Evolutionary conservation across 805 yeast genomes (phyloP).

Genomic region (Zygoascus flipseniorum): DNA sequence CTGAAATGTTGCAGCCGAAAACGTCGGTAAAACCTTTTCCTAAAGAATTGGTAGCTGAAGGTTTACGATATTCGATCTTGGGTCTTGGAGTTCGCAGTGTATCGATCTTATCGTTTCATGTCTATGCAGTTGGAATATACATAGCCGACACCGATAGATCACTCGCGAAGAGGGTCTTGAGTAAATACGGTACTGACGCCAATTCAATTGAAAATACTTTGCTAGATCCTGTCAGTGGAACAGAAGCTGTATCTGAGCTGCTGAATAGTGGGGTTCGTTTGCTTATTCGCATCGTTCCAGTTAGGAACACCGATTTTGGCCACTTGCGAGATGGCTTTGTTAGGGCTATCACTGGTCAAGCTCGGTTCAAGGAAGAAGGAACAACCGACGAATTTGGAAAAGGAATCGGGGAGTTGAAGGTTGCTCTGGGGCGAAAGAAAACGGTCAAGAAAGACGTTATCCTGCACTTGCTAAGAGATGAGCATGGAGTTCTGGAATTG

Average conservation of each 20-base stretch:
- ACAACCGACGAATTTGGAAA: slow-evolving; percentile 38
- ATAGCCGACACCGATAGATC: slow-evolving; percentile 49
- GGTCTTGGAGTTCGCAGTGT: slow-evolving; percentile 82
- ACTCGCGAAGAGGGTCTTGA: slow-evolving; percentile 18
- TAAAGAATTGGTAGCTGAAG: slow-evolving; percentile 18
- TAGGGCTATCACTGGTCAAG: slow-evolving; percentile 65
- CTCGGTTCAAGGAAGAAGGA: slow-evolving; percentile 40
- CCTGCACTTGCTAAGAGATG: slow-evolving; percentile 46
- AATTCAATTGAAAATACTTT: slow-evolving; percentile 14
- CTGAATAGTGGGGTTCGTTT: not conserved
- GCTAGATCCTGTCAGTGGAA: slow-evolving; percentile 43
- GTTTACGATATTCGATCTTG: slow-evolving; percentile 42
- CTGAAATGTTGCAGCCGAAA: slow-evolving; percentile 24
- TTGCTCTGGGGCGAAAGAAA: slow-evolving; percentile 54
- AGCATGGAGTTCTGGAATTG: slow-evolving; percentile 39
- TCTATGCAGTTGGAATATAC: slow-evolving; percentile 82
- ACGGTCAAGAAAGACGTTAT: slow-evolving; percentile 70
- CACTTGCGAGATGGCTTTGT: slow-evolving; percentile 86
- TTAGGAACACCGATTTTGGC: slow-evolving; percentile 82
- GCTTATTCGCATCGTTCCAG: slow-evolving; percentile 70
- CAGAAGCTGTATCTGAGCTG: slow-evolving; percentile 40
- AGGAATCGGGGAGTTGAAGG: slow-evolving; percentile 62
- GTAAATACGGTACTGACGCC: slow-evolving; percentile 3
- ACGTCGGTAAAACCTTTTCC: slow-evolving; percentile 30
- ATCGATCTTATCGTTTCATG: slow-evolving; percentile 72